Evolutionary conservation across 192 early-diverging fungal genomes (phyloP), one percentile per base, ranked within the genome.

Genomic region (Backusella australiensis): DNA sequence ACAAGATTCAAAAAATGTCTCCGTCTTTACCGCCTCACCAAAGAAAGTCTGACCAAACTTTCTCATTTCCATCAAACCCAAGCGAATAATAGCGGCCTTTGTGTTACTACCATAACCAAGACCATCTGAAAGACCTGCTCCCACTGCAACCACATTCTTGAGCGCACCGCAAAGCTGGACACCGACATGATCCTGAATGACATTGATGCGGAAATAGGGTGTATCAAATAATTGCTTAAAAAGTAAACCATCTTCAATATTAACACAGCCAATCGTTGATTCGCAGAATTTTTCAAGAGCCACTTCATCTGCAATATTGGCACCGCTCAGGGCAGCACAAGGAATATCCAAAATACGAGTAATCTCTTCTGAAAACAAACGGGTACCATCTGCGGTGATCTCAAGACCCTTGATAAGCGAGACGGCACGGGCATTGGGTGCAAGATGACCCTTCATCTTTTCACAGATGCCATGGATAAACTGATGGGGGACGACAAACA

Each of bases 91-190:
- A 9, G 97, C 97, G 0, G 97, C 97, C 86, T 99, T 98, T 35
- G 97, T 93, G 85, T 99, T 99, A 81, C 96, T 94, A 44, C 96
- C 97, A 74, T 81, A 84, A 81, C 93, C 93, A 67, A 98, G 87
- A 15, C 97, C 96, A 83, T 99, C 96, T 44, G 96, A 91, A 66
- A 98, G 87, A 70, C 97, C 97, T 36, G 96, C 97, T 23, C 93
- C 97, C 69, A 99, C 90, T 17, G 97, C 97, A 17, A 99, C 91
- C 11, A 99, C 91, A 89, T 99, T 99, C 86, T 99, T 99, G 36
- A 99, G 83, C 5, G 97, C 97, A 46, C 97, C 97, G 83, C 96
- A 99, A 34, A 99, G 87, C 86, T 99, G 96, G 21, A 97, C 96
- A 59, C 96, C 97, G 69, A 92, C 88, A 4, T 95, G 91, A 78